Base-by-base conservation (phyloP, 192 early-diverging fungal genomes). In the Gigaspora rosea region DNA sequence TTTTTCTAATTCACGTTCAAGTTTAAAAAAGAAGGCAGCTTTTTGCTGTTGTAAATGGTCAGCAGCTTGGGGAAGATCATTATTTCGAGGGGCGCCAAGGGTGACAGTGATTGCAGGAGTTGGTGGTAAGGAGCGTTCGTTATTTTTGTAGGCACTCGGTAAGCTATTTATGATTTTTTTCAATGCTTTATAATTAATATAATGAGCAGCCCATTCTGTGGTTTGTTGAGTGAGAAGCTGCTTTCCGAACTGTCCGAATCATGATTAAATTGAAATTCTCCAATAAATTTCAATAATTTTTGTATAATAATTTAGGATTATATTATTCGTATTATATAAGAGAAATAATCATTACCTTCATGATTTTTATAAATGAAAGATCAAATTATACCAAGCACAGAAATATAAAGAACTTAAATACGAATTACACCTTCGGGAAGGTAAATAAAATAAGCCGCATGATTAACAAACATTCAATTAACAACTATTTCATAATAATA, bases 1-100 rank as follows among this genome's bases (percentile, higher is more conserved):
- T 86, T 98, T 97, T 85, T 99, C 98, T 32, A 99, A 82, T 82
- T 99, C 98, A 48, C 98, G 90, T 82, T 99, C 98, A 50, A 99
- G 89, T 67, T 94, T 96, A 87, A 94, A 98, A 82, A 99, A 99
- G 84, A 99, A 99, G 36, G 93, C 91, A 0, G 95, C 94, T 78
- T 98, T 99, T 77, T 95, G 90, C 7, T 93, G 92, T 80, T 95
- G 89, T 62, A 96, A 80, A 63, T 82, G 82, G 58, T 88, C 86
- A 52, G 87, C 86, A 65, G 86, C 85, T 32, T 78, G 80, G 47
- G 79, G 62, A 20, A 73, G 62, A 33, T 78, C 78, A 9, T 79
- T 20, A 56, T 84, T 82, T 50, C 73, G 82, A 64, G 71, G 79
- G 33, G 82, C 78, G 20, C 77, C 75, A 10, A 83, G 77, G n/a